phyloP scores from a whole-genome alignment of 2,329 filamentous ascomycete species.

The Cladosporium sphaerospermum region DNA sequence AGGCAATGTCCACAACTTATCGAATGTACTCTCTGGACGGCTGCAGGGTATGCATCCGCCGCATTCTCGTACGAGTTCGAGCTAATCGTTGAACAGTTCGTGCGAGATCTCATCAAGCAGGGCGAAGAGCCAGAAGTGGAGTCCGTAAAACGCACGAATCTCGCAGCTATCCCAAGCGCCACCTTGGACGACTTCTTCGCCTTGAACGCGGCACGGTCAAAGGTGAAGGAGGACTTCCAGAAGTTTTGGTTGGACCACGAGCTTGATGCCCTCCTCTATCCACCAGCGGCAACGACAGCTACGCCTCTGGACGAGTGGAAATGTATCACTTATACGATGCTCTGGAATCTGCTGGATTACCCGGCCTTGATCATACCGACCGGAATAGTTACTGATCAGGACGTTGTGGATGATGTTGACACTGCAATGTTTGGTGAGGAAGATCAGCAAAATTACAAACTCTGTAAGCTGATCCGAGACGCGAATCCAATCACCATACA shows the following conservation, averaged over 20 bases:
- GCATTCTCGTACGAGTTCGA: too few species aligned
- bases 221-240: conserved; percentile 14
- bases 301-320: conserved; percentile 44
- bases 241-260: conserved; percentile 12
- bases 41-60: neutral
- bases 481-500: too few species aligned
- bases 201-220: conserved; percentile 14
- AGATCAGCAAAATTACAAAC: conserved; percentile 18
- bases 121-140: conserved; percentile 18
- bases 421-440: conserved; percentile 13
- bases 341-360: conserved; percentile 65
- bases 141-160: conserved; percentile 18
- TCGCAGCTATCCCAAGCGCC: conserved; percentile 17
- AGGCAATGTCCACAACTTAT: conserved; percentile 13
- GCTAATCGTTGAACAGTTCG: neutral
- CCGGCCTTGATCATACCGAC: conserved; percentile 56
- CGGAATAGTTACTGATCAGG: conserved; percentile 35
- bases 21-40: conserved; percentile 14
- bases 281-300: conserved; percentile 48
- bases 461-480: conserved; percentile 16
- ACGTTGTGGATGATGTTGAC: conserved; percentile 33
- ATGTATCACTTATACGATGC: conserved; percentile 47
- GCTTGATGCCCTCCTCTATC: conserved; percentile 56
- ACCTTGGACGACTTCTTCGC: conserved; percentile 16
- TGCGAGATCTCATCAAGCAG: conserved; percentile 13